Percentiles rank a stretch among this genome's conserved stretches.
Conservation (phyloP, 768 basidiomycete species). For the Termitomyces sp. region DNA sequence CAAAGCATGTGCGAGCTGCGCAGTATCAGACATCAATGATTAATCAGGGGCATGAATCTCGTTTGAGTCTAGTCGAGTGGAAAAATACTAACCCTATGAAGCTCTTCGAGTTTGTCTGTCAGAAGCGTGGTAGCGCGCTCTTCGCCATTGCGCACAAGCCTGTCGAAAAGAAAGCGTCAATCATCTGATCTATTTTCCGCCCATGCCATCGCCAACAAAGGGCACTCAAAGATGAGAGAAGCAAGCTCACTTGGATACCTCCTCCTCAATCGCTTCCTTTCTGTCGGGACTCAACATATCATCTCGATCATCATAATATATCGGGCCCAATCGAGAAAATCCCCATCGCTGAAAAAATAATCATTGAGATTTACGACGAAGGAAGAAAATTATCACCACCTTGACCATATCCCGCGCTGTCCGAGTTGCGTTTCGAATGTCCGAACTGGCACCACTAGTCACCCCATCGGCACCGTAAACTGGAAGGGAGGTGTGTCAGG, state of each 20-base stretch:
- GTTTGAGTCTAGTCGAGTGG: constrained; percentile 5
- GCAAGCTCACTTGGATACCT: constrained; percentile 72
- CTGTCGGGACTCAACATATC: constrained; percentile 68
- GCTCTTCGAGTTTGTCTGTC: constrained; percentile 61
- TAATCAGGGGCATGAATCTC: constrained; percentile 4
- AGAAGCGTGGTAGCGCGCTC: constrained; percentile 59
- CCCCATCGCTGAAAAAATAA: constrained; percentile 55
- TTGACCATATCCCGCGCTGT: constrained; percentile 87
- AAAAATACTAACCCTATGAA: constrained; percentile 53
- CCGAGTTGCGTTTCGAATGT: constrained; percentile 74
- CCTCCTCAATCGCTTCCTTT: constrained; percentile 82
- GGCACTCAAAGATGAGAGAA: not conserved
- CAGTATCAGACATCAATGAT: too few relatives aligned
- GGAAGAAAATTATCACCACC: constrained; percentile 35
- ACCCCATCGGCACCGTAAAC: constrained; percentile 87
- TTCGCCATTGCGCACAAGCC: constrained; percentile 67
- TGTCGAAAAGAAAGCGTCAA: constrained; percentile 19
- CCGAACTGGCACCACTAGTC: constrained; percentile 88
- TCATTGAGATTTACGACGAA: not conserved
- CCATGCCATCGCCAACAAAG: too few relatives aligned
- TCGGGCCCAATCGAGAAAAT: constrained; percentile 80
- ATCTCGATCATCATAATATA: constrained; percentile 72
- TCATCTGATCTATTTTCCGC: too few relatives aligned
- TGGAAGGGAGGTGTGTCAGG: constrained; percentile 23
- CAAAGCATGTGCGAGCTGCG: constrained; percentile 81